These are phyloP conservation scores for Aspergillus texensis DNA, from an alignment of 2,329 filamentous ascomycete genomes.

Conservation along the genomic window DNA sequence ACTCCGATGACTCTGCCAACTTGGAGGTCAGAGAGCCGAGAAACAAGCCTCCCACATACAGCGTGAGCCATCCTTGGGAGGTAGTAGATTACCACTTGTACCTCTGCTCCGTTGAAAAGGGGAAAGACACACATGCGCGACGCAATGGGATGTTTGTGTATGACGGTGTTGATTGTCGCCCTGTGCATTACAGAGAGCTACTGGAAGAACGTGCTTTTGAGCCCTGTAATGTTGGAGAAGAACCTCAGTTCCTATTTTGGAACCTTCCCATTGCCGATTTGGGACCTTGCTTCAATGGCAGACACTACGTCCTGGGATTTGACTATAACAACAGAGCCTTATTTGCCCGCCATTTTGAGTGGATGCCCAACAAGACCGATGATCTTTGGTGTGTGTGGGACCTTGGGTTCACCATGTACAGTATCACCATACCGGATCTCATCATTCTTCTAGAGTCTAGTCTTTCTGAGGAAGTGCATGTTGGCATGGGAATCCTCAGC, in stretches of 20 bases:
- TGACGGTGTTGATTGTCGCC: conserved; percentile 28
- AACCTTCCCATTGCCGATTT: conserved; percentile 28
- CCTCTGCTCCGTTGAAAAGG: conserved; percentile 28
- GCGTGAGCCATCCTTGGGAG: conserved; percentile 32
- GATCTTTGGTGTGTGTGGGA: conserved; percentile 32
- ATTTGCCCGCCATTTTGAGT: conserved; percentile 30
- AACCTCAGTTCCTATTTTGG: conserved; percentile 25
- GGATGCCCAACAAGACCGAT: conserved; percentile 24
- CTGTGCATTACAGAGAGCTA: conserved; percentile 27
- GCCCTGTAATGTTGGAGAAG: conserved; percentile 14
- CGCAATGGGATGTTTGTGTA: conserved; percentile 28
- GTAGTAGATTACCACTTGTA: conserved; percentile 38
- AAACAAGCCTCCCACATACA: conserved; percentile 11
- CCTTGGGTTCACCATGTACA: conserved; percentile 26
- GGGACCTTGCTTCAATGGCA: conserved; percentile 17
- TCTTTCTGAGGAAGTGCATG: conserved; percentile 18
- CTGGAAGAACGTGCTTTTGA: conserved; percentile 14
- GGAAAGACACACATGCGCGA: conserved; percentile 19
- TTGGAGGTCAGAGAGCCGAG: neutral
- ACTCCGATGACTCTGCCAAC: conserved; percentile 3
- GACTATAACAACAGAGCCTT: conserved; percentile 24
- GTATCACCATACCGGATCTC: conserved; percentile 25
- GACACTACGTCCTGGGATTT: conserved; percentile 33
- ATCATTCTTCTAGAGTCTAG: conserved; percentile 24
- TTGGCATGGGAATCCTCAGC: conserved; percentile 29